A percentile compares a stretch with the other conserved stretches of the same genome.
These are phyloP conservation scores for Ascomycota sp. DNA, from an alignment of 2,329 filamentous ascomycete species.

Conservation along the genomic window DNA sequence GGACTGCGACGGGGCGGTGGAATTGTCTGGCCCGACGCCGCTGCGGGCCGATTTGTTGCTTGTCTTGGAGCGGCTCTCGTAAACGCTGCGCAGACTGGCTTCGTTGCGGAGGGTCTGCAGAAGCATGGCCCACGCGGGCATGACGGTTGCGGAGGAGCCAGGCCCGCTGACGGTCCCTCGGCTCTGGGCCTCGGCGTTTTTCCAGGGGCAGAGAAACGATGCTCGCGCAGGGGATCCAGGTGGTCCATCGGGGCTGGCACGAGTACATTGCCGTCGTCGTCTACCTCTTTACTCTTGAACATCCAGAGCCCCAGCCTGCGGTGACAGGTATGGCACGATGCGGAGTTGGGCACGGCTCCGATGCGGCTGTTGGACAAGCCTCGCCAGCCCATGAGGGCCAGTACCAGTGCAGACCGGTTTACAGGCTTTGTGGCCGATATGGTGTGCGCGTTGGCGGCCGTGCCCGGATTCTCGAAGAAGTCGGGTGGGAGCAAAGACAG, in stretches of 20 bases:
- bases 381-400: conserved; percentile 62
- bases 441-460: conserved; percentile 10
- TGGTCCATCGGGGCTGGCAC: conserved; percentile 41
- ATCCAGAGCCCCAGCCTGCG: conserved; percentile 85
- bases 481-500: conserved; percentile 27
- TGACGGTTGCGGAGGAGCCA: conserved; percentile 14
- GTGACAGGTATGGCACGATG: conserved; percentile 70
- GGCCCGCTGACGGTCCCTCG: conserved; percentile 11
- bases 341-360: conserved; percentile 47
- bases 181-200: conserved; percentile 41
- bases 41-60: too few relatives aligned
- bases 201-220: conserved; percentile 71
- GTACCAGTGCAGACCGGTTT: conserved; percentile 41
- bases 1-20: too few relatives aligned
- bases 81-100: conserved; percentile 25
- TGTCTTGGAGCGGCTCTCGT: conserved; percentile 11
- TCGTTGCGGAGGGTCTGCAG: conserved; percentile 36
- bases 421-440: conserved; percentile 12
- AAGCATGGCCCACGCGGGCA: conserved; percentile 34
- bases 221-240: conserved; percentile 50
- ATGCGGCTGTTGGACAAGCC: conserved; percentile 34
- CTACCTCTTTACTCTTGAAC: conserved; percentile 57
- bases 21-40: too few relatives aligned
- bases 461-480: conserved; percentile 30
- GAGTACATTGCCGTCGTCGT: conserved; percentile 28